Evolutionary conservation across 23 red algal species (phyloP).

Genomic region (Gracilaria domingensis): DNA sequence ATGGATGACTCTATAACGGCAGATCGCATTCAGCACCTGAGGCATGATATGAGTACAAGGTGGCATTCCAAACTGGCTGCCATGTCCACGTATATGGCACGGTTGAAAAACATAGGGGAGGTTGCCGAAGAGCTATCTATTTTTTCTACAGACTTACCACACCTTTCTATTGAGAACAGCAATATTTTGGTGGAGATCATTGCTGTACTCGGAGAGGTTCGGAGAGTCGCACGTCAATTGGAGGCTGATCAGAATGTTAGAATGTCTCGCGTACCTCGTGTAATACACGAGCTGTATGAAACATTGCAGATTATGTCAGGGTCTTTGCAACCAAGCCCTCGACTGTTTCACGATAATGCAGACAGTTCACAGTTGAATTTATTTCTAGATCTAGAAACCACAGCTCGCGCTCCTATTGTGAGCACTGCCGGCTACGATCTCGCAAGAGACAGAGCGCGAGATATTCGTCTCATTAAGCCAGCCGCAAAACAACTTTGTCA

Average conservation of each 20-base stretch:
- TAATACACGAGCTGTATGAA: not conserved
- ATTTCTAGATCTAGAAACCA: too few relatives aligned
- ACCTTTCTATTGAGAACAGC: not conserved
- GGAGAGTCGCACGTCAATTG: not conserved
- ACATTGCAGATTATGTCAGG: conserved; percentile 22
- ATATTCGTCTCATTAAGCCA: too few relatives aligned
- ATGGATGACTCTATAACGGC: not conserved
- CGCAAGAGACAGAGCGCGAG: too few relatives aligned
- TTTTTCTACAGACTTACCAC: not conserved
- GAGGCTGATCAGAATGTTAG: not conserved
- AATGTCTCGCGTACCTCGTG: not conserved
- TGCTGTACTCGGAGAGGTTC: not conserved
- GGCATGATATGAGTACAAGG: not conserved
- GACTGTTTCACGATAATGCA: too few relatives aligned
- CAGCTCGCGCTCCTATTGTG: too few relatives aligned
- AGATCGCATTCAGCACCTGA: not conserved
- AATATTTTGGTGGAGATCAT: not conserved
- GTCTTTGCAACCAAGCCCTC: not conserved
- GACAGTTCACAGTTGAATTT: too few relatives aligned
- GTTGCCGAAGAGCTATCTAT: not conserved
- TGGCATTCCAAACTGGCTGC: not conserved
- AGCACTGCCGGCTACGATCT: too few relatives aligned
- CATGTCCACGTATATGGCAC: not conserved
- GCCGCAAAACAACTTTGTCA: too few relatives aligned
- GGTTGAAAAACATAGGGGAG: not conserved